A percentile compares a stretch with the other conserved stretches of the same genome.
Evolutionary conservation across 345 rosid genomes (phyloP).

Genomic region (Citropsis articulata): DNA sequence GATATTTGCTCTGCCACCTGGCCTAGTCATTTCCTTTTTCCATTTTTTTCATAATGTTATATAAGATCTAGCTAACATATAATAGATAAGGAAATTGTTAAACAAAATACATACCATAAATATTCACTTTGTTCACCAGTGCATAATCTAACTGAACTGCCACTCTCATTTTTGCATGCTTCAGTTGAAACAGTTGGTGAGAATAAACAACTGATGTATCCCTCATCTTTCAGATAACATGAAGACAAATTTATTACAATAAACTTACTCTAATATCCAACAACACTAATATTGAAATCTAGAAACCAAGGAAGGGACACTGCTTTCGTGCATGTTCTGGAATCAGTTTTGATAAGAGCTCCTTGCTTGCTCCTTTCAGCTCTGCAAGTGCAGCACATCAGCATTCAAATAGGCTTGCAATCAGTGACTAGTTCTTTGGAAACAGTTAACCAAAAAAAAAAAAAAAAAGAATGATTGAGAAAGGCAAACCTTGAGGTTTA

Average conservation of each 20-base stretch:
- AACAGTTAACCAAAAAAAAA: not conserved
- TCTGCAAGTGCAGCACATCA: conserved; percentile 22
- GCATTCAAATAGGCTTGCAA: not conserved
- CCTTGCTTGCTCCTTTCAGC: conserved; percentile 46
- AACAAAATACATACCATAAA: not conserved
- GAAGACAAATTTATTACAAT: not conserved
- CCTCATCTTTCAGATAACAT: not conserved
- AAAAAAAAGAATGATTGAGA: not conserved
- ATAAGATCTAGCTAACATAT: too few species aligned
- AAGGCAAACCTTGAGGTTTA: conserved; percentile 31
- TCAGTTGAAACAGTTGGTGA: not conserved
- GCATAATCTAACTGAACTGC: not conserved
- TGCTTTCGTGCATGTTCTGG: conserved; percentile 48
- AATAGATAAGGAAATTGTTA: too few species aligned
- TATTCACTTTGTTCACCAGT: not conserved
- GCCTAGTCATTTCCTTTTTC: too few species aligned
- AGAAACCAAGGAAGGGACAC: conserved; percentile 26
- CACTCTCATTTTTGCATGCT: not conserved
- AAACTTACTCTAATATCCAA: not conserved
- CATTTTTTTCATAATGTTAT: too few species aligned
- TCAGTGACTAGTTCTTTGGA: not conserved
- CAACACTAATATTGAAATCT: not conserved
- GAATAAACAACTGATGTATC: not conserved
- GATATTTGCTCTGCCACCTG: too few species aligned
- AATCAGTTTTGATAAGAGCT: conserved; percentile 35